Conservation (phyloP, 805 yeast species). For the Cyberlindnera mississippiensis region DNA sequence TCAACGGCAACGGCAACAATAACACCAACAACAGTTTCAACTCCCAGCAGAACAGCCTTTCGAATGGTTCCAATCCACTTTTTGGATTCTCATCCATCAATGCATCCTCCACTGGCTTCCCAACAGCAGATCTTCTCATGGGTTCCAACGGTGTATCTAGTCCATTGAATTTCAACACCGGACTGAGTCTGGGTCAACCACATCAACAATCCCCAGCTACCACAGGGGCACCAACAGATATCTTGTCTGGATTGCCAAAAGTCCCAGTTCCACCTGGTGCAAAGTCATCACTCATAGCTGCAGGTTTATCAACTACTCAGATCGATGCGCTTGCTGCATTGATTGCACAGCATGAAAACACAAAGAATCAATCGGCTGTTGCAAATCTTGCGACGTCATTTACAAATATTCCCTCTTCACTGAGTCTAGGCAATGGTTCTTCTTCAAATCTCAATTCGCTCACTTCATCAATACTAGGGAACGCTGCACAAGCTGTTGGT, state of each 20-base stretch:
- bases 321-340: constrained; percentile 70
- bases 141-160: not conserved
- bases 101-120: not conserved
- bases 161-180: not conserved
- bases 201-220: constrained; percentile 14
- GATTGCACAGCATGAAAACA: constrained; percentile 62
- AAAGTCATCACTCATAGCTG: constrained; percentile 53
- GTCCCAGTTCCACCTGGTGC: constrained; percentile 75
- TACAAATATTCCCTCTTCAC: not conserved
- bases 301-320: constrained; percentile 65
- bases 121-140: constrained; percentile 1
- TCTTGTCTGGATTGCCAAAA: constrained; percentile 47
- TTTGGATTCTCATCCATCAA: too few relatives aligned
- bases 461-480: not conserved
- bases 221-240: constrained; percentile 30
- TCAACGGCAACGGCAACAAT: constrained; percentile 1
- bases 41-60: not conserved
- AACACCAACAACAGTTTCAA: not conserved
- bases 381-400: constrained; percentile 1
- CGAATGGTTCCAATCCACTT: not conserved
- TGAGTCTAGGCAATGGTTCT: not conserved
- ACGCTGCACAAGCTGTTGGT: not conserved
- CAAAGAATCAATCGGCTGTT: constrained; percentile 3
- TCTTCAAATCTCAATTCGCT: not conserved
- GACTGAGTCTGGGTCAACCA: not conserved